These are phyloP conservation scores for Hericium erinaceus DNA, from an alignment of 768 basidiomycete genomes.

Conservation along the genomic window DNA sequence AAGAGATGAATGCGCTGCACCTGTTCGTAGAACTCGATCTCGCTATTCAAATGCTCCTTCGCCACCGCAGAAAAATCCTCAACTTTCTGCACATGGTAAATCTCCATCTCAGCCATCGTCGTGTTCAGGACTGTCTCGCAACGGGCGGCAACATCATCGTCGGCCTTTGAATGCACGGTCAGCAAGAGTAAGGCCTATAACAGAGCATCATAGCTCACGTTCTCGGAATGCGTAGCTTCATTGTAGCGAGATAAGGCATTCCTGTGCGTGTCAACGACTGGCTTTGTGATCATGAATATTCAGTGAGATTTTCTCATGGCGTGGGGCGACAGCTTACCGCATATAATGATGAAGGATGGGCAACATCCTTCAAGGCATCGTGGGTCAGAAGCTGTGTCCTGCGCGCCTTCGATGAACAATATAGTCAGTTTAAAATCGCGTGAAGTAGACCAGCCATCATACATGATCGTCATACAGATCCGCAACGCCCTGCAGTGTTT, in stretches of 20 bases:
- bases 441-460: conserved; percentile 16
- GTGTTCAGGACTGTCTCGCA: conserved; percentile 86
- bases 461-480: conserved; percentile 77
- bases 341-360: conserved; percentile 67
- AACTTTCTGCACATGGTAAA: conserved; percentile 62
- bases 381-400: conserved; percentile 65
- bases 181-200: not conserved
- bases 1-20: conserved; percentile 21
- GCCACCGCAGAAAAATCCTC: conserved; percentile 57
- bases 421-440: conserved; percentile 2
- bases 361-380: conserved; percentile 64
- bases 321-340: conserved; percentile 34
- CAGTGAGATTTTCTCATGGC: not conserved
- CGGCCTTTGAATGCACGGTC: conserved; percentile 28
- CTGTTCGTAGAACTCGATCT: conserved; percentile 70
- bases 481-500: conserved; percentile 63
- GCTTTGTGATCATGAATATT: conserved; percentile 27
- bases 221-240: conserved; percentile 35
- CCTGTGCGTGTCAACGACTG: conserved; percentile 65
- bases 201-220: conserved; percentile 18
- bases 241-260: conserved; percentile 60
- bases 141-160: conserved; percentile 59
- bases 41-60: conserved; percentile 66
- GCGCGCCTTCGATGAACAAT: conserved; percentile 42
- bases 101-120: conserved; percentile 84